Base-by-base conservation (phyloP, 192 early-diverging fungal species). In the Coemansia sp. region DNA sequence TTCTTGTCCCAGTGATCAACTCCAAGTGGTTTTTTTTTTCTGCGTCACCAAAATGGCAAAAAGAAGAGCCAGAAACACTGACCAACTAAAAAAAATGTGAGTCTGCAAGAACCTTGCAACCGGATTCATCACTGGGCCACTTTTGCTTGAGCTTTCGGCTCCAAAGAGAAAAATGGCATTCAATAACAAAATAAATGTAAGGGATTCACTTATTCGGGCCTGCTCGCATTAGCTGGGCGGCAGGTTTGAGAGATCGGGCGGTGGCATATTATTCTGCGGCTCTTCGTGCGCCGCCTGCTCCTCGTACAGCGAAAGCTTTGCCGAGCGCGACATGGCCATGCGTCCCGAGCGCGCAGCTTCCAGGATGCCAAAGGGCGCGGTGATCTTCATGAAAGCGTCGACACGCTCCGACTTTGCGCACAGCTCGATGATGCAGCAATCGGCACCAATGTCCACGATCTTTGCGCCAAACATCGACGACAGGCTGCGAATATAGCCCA, bases 291-390 rank as follows among this genome's bases (percentile, higher is more conserved):
- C 82, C 35, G 43, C 38, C 13, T 90, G 85, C 55, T 87, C 70
- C 29, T 89, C 87, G 70, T 86, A 84, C 32, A 88, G 74, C 66
- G 90, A 91, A 49, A 90, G 89, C 61, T 95, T 88, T 25, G 91
- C 90, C 19, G 91, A 88, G 25, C 96, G 88, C 50, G 96, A 93
- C 91, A 99, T 95, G 20, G 95, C 94, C 95, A 99, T 97, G 62
- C 90, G 87, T 69, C 95, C 96, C 32, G 89, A 93, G 66, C 96
- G 87, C n/a, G 93, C 89, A 3, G 91, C 93, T 72, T 99, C 96
- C 55, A 99, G 83, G 56, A 99, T 91, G 40, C 96, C 96, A 70
- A 92, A 99, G 22, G 96, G 96, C 65, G 91, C 93, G n/a, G 92
- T 83, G 29, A 99, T 83, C 73, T 94, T 93, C 69, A 99, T 81